These are phyloP conservation scores for Anisodus acutangulus DNA, from an alignment of 257 asterid genomes.

Conservation along the genomic window DNA sequence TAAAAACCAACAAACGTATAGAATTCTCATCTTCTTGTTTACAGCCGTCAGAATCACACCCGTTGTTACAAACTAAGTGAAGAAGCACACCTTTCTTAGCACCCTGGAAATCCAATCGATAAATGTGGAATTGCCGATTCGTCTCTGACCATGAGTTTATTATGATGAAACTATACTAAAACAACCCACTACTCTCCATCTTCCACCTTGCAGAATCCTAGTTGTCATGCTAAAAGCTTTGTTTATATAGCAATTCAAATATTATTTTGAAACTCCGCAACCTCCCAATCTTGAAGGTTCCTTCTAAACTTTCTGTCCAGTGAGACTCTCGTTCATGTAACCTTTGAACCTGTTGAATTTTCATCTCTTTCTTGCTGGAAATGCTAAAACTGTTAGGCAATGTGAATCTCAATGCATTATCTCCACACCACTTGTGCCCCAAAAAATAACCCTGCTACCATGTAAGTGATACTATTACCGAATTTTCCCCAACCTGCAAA, in stretches of 20 bases:
- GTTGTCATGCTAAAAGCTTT: background rate
- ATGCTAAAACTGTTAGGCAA: background rate
- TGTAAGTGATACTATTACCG: background rate
- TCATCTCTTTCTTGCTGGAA: background rate
- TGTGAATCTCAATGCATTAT: slow-evolving; percentile 10
- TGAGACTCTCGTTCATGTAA: background rate
- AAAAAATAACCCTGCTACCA: background rate
- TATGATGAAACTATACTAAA: background rate
- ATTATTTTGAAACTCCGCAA: background rate
- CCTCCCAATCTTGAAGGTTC: background rate
- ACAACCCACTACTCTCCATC: background rate
- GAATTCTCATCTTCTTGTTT: background rate
- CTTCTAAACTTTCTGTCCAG: background rate
- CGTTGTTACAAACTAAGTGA: background rate
- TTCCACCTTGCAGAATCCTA: background rate
- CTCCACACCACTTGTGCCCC: slow-evolving; percentile 12
- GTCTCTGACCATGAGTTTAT: background rate
- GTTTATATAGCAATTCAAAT: background rate
- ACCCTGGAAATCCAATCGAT: background rate
- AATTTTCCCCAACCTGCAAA: background rate
- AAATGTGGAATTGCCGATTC: background rate
- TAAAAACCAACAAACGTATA: background rate
- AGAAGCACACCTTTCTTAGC: background rate
- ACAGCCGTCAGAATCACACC: background rate
- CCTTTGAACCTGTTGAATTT: background rate